Conservation (phyloP, 805 yeast genomes). For the Priceomyces fermenticarens region DNA sequence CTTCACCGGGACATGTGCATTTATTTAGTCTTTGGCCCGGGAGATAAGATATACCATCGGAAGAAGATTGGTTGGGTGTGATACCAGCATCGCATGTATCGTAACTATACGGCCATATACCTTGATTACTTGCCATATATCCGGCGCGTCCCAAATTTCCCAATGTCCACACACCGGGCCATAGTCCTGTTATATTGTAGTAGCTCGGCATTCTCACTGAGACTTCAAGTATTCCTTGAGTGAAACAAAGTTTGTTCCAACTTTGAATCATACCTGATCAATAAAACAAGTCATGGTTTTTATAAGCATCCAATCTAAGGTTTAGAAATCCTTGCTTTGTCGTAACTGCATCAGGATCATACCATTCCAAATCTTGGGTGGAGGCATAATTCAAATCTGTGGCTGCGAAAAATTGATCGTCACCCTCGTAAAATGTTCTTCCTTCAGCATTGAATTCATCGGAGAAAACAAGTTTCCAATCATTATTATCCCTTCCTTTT, state of each 20-base stretch:
- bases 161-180: conserved; percentile 97
- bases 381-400: conserved; percentile 83
- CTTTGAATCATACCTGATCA: conserved; percentile 90
- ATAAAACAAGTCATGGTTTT: conserved; percentile 75
- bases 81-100: conserved; percentile 90
- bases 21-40: conserved; percentile 78
- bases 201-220: conserved; percentile 76
- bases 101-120: conserved; percentile 93
- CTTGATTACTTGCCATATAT: conserved; percentile 80
- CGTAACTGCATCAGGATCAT: conserved; percentile 83
- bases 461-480: conserved; percentile 77
- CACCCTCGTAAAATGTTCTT: conserved; percentile 84
- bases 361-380: conserved; percentile 91
- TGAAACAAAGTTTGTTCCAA: conserved; percentile 89
- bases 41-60: conserved; percentile 83
- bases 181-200: conserved; percentile 76
- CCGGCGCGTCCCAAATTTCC: conserved; percentile 95
- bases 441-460: conserved; percentile 92
- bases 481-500: conserved; percentile 55
- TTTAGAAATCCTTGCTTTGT: conserved; percentile 71
- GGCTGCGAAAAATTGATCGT: conserved; percentile 89
- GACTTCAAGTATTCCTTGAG: conserved; percentile 77
- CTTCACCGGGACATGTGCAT: conserved; percentile 80
- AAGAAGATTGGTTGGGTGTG: conserved; percentile 86
- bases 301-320: conserved; percentile 75